Evolutionary conservation across 768 basidiomycete genomes (phyloP), one percentile per base, ranked within the genome.

Genomic region (Guyanaporus albipodus): DNA sequence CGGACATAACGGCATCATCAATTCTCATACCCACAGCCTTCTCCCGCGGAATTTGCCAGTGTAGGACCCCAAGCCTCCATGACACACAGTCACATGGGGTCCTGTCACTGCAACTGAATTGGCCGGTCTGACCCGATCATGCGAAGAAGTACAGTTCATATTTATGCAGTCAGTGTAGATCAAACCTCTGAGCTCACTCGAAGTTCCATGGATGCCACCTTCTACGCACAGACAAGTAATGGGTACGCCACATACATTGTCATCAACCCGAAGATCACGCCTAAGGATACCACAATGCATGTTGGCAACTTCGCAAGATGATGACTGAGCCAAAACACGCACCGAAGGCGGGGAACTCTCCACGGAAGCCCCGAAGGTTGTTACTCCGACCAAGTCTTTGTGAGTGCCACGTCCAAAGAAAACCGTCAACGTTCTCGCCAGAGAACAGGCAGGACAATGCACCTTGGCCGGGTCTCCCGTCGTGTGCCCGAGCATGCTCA

Each of bases 401-500:
- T 35, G 21, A 48, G 22, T 33, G 18, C 14, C 4, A 12, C 12
- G 33, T 12, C n/a, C n/a, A n/a, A n/a, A n/a, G n/a, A n/a, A 31
- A 23, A 18, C 11, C 6, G 23, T 6, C n/a, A n/a, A n/a, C n/a
- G n/a, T n/a, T n/a, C n/a, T n/a, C n/a, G n/a, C n/a, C n/a, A n/a
- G 33, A 18, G n/a, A 3, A 18, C 12, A 31, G 15, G 5, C 12
- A 17, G 6, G 36, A 24, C 17, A 35, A 48, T 33, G 21, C 22
- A 73, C 74, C 64, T 69, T 72, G 36, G 40, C 45, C 15, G 73
- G 70, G 19, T 66, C 61, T 8, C 76, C 76, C 4, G 65, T 60
- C 18, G 62, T 44, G 49, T 76, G 75, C 3, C 71, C 71, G 15
- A 64, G 29, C 19, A 73, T 74, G 50, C 75, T 77, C 19, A 70